Evolutionary conservation across 1,139 yeast genomes (phyloP), one percentile per base, ranked within the genome.

Genomic region (Magnusiomyces ingens): DNA sequence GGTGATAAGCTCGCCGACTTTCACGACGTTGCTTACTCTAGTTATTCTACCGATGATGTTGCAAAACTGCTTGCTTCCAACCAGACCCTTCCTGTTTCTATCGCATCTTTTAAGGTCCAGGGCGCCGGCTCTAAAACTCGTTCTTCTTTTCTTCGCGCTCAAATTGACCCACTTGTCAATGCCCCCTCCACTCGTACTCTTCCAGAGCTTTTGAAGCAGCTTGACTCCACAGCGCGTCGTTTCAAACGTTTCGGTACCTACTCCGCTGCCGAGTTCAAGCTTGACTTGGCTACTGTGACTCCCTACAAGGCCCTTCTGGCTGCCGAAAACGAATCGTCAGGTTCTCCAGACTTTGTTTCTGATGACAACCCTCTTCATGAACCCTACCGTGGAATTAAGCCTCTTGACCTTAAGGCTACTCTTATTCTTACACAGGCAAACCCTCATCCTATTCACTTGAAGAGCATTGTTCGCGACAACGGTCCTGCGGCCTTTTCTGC

Each of bases 381-480:
- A 60, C 47, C 51, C 52, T 32, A 38, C 46, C 32, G 55, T 58
- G 18, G 40, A 46, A 22, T 55, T 46, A 49, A 45, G 29, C 50
- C 55, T 11, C 50, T 60, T 2, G 58, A 59, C 45, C 54, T 64
- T 18, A 56, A 58, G 44, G 65, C 67, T 11, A 52, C 54, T 5
- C 45, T 66, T 45, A 50, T 58, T 6, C 45, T 65, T 4, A 55
- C 55, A 3, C 60, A 65, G 11, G 63, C 66, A 40, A 73, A 60
- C 59, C 70, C 60, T 60, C 84, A 86, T 64, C 79, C 79, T 57
- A 90, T 94, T 57, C 85, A 84, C 63, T 87, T 96, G 1, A 97
- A 96, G n/a, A 91, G 96, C 4, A 90, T 86, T 67, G 80, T 91
- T 3, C 97, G 97, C 1, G 91, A 91, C 65, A 95, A 95, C 29